Evolutionary conservation across 2,329 filamentous ascomycete genomes (phyloP), one percentile per base, ranked within the genome.

Genomic region (Fusarium bulbicola): DNA sequence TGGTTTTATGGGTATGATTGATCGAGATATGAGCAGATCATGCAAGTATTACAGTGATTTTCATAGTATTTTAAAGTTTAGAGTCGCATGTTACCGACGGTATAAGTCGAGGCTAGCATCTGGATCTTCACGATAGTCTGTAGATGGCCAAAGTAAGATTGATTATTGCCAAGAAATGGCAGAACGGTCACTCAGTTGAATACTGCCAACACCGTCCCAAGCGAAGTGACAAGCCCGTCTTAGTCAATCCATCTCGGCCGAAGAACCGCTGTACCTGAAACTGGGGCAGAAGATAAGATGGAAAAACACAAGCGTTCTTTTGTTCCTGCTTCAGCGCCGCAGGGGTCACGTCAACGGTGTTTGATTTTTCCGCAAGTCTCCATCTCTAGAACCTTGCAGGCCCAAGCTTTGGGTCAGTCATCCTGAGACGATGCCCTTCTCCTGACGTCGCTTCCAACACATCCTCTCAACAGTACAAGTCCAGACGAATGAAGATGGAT

Each of bases 241-340:
- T 30, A 34, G 32, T 34, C 32, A 34, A 34, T 34, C n/a, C 39
- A 47, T 58, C 64, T 73, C 65, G 52, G 56, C 49, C 53, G 30
- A 52, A 50, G 67, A 62, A 40, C 63, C 59, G 74, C 70, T 67
- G 71, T 50, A 77, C 75, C 75, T 77, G 75, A 77, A 77, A 77
- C 75, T 30, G 43, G 53, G 61, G 49, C 45, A 54, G 57, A 46
- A 49, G 57, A 56, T 45, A 45, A 50, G 56, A 59, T 58, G 63
- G 59, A 68, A 64, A 67, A 74, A 56, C 63, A 54, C 32, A 36
- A 56, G n/a, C 60, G 21, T 42, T 57, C 45, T 62, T 39, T 63
- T 56, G 70, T 74, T 69, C 72, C 72, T 74, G 72, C 72, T 62
- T 74, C 74, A 74, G 72, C 68, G 72, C 71, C 57, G 59, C 49